These are phyloP conservation scores for Chlamydomonas reinhardtii DNA, from an alignment of 163 green algal genomes.

Conservation along the genomic window DNA sequence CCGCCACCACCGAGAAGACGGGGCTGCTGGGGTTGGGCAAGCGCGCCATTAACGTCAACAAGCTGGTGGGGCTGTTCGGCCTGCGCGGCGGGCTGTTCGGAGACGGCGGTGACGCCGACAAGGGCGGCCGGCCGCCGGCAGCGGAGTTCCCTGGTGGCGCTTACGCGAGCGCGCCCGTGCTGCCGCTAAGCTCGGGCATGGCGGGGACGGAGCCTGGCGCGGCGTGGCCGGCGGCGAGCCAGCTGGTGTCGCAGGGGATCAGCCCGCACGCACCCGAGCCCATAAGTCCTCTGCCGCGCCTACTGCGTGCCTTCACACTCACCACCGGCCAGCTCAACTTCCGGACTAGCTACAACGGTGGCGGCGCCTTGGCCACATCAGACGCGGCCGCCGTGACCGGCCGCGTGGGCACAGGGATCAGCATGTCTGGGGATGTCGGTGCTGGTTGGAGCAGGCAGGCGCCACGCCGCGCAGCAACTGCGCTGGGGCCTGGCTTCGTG, in stretches of 20 bases:
- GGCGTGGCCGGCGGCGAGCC: no score
- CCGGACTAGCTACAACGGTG: neutral
- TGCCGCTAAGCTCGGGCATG: no score
- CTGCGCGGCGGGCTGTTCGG: slow-evolving; percentile 16
- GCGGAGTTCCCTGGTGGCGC: no score
- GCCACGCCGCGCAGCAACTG: no score
- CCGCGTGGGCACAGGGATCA: no score
- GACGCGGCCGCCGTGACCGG: no score
- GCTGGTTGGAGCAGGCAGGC: no score
- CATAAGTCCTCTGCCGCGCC: neutral
- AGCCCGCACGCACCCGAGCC: neutral
- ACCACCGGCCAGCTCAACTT: neutral
- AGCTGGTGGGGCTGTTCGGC: slow-evolving; percentile 10
- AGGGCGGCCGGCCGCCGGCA: neutral
- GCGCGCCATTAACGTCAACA: slow-evolving; percentile 15
- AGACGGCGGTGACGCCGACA: neutral
- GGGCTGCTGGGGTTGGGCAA: slow-evolving; percentile 30
- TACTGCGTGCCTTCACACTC: slow-evolving; percentile 5
- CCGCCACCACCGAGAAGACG: slow-evolving; percentile 9
- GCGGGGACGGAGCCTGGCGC: no score
- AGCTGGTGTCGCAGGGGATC: no score
- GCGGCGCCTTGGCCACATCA: neutral
- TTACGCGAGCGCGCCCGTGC: neutral
- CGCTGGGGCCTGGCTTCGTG: no score
- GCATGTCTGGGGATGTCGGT: no score